Evolutionary conservation across 2,329 filamentous ascomycete genomes (phyloP), one percentile per base, ranked within the genome.

Genomic region (Aspergillus thermomutatus): DNA sequence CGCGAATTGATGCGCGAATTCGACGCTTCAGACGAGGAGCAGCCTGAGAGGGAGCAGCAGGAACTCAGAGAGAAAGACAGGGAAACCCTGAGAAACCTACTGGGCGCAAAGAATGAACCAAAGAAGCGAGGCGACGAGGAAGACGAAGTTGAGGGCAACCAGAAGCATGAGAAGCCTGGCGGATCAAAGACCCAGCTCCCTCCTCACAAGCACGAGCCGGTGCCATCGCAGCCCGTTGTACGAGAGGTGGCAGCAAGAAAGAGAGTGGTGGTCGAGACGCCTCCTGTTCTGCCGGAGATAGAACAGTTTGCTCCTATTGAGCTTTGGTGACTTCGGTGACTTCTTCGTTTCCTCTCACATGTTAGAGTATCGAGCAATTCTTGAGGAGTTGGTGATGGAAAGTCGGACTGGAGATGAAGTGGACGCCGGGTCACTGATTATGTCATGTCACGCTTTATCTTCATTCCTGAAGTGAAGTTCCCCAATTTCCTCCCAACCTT

Each of bases 381-480:
- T 43, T 21, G 40, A 43, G 37, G 19, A 17, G 7, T 3, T n/a
- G 9, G 6, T 43, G 23, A 25, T 11, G 40, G 21, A 25, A 46
- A 11, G 43, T 5, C 5, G 10, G 21, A 46, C 25, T 46, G 43
- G 21, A 46, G 43, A 26, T 46, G 43, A 46, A 46, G 21, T 25
- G 31, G 23, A 34, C 31, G 14, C 17, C 31, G 31, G 14, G 17
- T 34, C 31, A 28, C 19, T 56, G 56, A 56, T 58, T 58, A 58
- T 58, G 56, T 58, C 56, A 58, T 58, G 40, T 43, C 19, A 17
- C n/a, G 23, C 45, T 56, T 50, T 41, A 40, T 49, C 21, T 52
- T 53, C 27, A 14, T 28, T 48, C 31, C 40, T 50, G n/a, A n/a
- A n/a, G n/a, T 19, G 0, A n/a, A 27, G 4, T 26, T 45, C 25